Evolutionary conservation across 2,329 filamentous ascomycete genomes (phyloP), one percentile per base, ranked within the genome.

Genomic region (Venturia aucupariae): DNA sequence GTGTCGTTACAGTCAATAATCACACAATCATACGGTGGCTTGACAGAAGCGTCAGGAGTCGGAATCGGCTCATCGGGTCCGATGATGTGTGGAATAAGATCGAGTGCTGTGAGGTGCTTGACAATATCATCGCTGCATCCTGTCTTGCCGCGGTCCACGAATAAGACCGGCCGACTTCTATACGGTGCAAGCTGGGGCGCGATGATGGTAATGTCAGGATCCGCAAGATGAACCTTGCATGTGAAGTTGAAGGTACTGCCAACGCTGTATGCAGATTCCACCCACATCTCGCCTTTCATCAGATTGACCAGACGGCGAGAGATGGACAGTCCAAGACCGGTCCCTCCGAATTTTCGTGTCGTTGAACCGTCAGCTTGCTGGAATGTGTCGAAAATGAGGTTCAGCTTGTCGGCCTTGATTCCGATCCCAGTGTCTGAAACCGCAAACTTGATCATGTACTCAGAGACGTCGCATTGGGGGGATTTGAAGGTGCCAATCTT

Each of bases 311-410:
- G 83, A 69, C 92, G 86, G 79, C 96, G 95, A 35, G 93, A 97
- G 72, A 97, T 97, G 19, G 93, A 97, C 32, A 97, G 79, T 69
- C 93, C 93, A 11, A 97, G 84, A 69, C 93, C 93, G 7, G 94
- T 97, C 70, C 93, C 93, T 71, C 93, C 93, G 74, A 97, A 97
- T 74, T 95, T 94, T 70, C 92, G 86, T 1, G 93, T 97, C 75
- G 95, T 97, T 41, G 92, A 97, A 44, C 93, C 93, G 74, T 97
- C 94, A 24, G 94, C 94, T 79, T 97, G 94, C 76, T 97, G 93
- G 86, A 97, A 97, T 0, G 93, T 97, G 77, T 97, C 94, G 77
- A 99, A 97, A 73, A 99, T 97, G 68, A 97, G 82, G 73, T 96
- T 92, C 63, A 97, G 84, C 79, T 97, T 97, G 77, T 97, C 92